These are phyloP conservation scores for Salix koriyanagi DNA, from an alignment of 345 rosid species.

Conservation along the genomic window DNA sequence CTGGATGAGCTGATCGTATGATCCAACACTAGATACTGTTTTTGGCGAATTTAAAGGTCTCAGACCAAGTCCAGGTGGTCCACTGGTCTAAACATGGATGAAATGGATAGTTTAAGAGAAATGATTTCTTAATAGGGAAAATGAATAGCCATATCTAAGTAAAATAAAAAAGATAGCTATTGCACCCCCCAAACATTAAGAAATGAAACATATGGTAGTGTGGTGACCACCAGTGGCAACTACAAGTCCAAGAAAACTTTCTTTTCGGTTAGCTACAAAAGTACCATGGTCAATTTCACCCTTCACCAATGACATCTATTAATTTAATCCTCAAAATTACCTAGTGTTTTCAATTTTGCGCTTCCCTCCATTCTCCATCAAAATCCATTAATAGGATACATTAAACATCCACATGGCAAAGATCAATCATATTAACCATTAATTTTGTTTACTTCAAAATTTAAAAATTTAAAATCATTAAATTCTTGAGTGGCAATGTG, in stretches of 20 bases:
- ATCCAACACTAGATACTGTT: constrained; percentile 58
- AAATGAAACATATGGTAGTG: not conserved
- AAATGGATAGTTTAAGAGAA: not conserved
- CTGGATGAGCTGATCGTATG: constrained; percentile 78
- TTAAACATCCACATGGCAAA: not conserved
- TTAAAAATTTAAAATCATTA: not conserved
- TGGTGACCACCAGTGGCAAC: no score
- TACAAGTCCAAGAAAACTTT: not conserved
- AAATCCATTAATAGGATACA: not conserved
- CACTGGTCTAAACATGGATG: constrained; percentile 54
- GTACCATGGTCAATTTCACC: not conserved
- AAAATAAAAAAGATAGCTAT: not conserved
- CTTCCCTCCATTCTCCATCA: not conserved
- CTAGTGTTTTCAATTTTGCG: not conserved
- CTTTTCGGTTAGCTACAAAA: not conserved
- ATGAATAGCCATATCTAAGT: not conserved
- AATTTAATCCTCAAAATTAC: not conserved
- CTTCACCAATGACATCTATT: not conserved
- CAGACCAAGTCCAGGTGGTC: constrained; percentile 79
- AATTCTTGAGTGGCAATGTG: not conserved
- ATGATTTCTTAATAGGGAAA: not conserved
- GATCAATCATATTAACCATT: not conserved
- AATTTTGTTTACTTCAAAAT: not conserved
- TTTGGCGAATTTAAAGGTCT: constrained; percentile 82
- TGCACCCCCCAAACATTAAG: not conserved